Evolutionary conservation across 1,139 yeast genomes (phyloP).

Genomic region (Suhomyces taliae): DNA sequence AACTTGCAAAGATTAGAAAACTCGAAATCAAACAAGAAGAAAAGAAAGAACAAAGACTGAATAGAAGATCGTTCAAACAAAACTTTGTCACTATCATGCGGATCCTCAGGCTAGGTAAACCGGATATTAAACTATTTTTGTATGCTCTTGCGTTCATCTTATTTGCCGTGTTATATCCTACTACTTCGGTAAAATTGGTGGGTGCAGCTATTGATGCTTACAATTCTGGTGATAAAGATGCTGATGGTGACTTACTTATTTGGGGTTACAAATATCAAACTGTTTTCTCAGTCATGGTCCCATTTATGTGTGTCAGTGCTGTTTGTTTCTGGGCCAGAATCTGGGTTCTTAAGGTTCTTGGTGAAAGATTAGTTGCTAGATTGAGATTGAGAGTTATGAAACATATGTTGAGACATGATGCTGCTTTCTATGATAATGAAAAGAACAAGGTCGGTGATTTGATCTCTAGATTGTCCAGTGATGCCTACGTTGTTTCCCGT

Average conservation of each 20-base stretch:
- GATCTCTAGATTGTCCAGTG: constrained; percentile 53
- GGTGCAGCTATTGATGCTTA: constrained; percentile 50
- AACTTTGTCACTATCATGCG: constrained; percentile 39
- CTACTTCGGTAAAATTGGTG: constrained; percentile 47
- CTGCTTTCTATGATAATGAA: constrained; percentile 51
- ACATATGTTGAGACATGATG: constrained; percentile 50
- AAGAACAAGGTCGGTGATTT: constrained; percentile 58
- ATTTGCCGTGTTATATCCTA: constrained; percentile 49
- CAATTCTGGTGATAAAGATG: constrained; percentile 37
- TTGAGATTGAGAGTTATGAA: constrained; percentile 51
- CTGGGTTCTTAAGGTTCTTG: constrained; percentile 47
- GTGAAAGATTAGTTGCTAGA: constrained; percentile 38
- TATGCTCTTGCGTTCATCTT: constrained; percentile 44
- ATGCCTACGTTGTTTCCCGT: constrained; percentile 52
- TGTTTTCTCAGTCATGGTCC: constrained; percentile 45
- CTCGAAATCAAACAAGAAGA: constrained; percentile 35
- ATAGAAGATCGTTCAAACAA: constrained; percentile 31
- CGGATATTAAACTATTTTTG: constrained; percentile 40
- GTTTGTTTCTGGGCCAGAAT: constrained; percentile 52
- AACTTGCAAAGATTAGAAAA: constrained; percentile 26
- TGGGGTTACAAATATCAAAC: constrained; percentile 50
- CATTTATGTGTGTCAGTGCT: constrained; percentile 46
- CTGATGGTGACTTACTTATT: constrained; percentile 40
- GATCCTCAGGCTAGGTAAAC: constrained; percentile 41
- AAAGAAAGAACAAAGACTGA: constrained; percentile 27